Base-by-base conservation (phyloP, 73 alveolate species). In the Paramecium bursaria region DNA sequence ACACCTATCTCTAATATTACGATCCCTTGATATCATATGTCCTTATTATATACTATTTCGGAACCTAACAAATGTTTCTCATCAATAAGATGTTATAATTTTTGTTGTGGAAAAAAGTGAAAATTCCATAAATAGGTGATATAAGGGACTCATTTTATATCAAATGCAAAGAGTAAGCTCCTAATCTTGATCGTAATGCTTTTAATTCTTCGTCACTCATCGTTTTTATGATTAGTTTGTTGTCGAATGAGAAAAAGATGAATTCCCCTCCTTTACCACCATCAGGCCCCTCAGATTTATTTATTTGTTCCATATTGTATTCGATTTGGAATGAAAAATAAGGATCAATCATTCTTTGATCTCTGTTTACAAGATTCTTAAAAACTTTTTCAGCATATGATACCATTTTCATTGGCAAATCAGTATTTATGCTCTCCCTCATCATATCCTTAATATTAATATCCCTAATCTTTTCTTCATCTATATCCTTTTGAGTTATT, bases 251-350 rank as follows among this genome's bases (percentile, higher is more conserved):
- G 85, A 94, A 94, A 88, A 94, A 94, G 96, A 96, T 93, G 88
- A 96, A 96, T 42, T 95, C 93, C 30, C 99, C 99, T 74, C 97
- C 88, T 86, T 93, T 96, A 26, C 99, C 99, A 27, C 89, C 89
- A 79, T 79, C 89, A 10, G 85, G 85, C n/a, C 89, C 89, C 35
- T 73, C 74, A 11, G 54, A 79, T 25, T 79, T 26, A 13, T 31
- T 42, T 39, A 67, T 67, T 67, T 67, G 22, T 3, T 31, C 23
- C 21, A 39, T 11, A 67, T 67, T 67, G 2, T 53, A 35, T 13
- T 31, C 0, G 3, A 17, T 53, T 39, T 67, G 60, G 21, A 67
- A 67, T 52, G 74, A 52, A 3, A 13, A 19, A 13, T 13, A 48
- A 48, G 4, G 61, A 13, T 48, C 15, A 13, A 48, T 48, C 61